Evolutionary conservation across 1,284 basidiomycete genomes (phyloP), one percentile per base, ranked within the genome.

Genomic region (Thecaphora thlaspeos): DNA sequence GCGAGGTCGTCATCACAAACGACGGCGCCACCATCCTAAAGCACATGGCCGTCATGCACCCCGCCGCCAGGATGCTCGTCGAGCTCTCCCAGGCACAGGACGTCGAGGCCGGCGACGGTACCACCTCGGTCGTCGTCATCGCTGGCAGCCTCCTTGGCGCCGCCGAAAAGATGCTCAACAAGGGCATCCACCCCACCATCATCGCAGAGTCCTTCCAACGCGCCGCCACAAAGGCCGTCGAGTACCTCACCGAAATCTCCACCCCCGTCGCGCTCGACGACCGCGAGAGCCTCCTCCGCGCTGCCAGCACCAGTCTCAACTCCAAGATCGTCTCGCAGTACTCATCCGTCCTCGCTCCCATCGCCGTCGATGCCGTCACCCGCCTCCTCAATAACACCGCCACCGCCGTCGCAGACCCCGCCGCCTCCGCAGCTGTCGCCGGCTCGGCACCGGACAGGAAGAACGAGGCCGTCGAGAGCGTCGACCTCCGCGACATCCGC

Each of bases 311-410:
- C 0, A 91, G 89, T 51, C 82, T 99, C 46, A 97, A 95, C 81
- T 98, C 94, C 50, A 99, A 97, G 91, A 96, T 99, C 71, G 95
- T 98, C 42, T 97, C 94, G 18, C 95, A 98, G 84, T 98, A 97
- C 80, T 98, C 95, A 4, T 90, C 92, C 11, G 91, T 90, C 36
- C 85, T 99, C 51, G 91, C 95, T 14, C 95, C 95, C 40, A 98
- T 98, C 68, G 95, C 95, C 32, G 95, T 98, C 21, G 84, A 87
- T 53, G 92, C 94, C n/a, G 95, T 99, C 46, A 72, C 72, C 15
- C 71, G 75, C 36, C 65, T 77, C 15, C 52, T 77, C n/a, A 46
- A 56, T 43, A 59, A 28, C 26, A 7, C 58, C 23, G 18, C 26
- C 9, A 40, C n/a, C n/a, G 18, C 45, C 10, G 34, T 28, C 10